A percentile compares a stretch with the other conserved stretches of the same genome.
These are phyloP conservation scores for Kurtzmaniella quercitrusa DNA, from an alignment of 1,139 yeast species.

Conservation along the genomic window DNA sequence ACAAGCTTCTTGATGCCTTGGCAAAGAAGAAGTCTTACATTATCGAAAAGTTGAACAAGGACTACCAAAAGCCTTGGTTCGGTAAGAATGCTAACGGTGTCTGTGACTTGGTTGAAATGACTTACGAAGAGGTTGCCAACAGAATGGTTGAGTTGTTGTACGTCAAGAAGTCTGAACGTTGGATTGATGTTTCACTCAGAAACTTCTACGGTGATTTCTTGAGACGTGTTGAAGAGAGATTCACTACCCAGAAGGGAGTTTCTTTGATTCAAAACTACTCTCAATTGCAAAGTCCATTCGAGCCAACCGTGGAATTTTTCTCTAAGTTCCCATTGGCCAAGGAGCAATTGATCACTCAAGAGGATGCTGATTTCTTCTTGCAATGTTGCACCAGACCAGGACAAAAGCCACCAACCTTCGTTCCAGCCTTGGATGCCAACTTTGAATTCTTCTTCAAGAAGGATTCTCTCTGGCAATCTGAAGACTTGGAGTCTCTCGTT, in stretches of 20 bases:
- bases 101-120: conserved; percentile 93
- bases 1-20: conserved; percentile 79
- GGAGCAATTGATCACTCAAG: conserved; percentile 85
- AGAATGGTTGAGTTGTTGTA: conserved; percentile 88
- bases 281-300: conserved; percentile 66
- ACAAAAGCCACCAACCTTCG: conserved; percentile 97
- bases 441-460: conserved; percentile 96
- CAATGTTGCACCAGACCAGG: conserved; percentile 75
- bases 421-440: conserved; percentile 90
- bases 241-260: conserved; percentile 51
- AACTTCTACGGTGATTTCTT: conserved; percentile 83
- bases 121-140: conserved; percentile 85
- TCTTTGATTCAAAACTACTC: conserved; percentile 74
- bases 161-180: conserved; percentile 72
- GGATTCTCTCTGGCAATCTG: conserved; percentile 99
- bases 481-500: conserved; percentile 92
- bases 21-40: conserved; percentile 82
- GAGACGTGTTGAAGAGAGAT: conserved; percentile 96
- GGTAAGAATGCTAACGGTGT: conserved; percentile 73
- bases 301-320: conserved; percentile 57
- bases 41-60: conserved; percentile 80
- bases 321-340: conserved; percentile 68
- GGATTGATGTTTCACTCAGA: conserved; percentile 87
- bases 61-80: conserved; percentile 98
- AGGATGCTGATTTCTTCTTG: conserved; percentile 92